phyloP scores from a whole-genome alignment of 2,329 filamentous ascomycete genomes.

The Diaporthe australafricana region DNA sequence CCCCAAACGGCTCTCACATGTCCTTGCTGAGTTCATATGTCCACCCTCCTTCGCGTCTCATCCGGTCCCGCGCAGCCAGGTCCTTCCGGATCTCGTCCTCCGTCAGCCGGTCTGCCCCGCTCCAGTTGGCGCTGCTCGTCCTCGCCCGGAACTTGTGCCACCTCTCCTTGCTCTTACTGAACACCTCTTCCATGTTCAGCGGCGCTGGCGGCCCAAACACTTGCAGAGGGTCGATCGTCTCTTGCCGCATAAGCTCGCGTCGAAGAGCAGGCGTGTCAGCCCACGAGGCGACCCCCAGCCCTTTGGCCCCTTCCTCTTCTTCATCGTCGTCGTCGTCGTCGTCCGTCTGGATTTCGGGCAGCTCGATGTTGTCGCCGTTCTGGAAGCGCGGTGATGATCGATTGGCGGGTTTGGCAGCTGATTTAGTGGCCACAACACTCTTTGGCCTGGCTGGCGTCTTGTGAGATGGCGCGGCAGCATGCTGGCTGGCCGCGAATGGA shows the following conservation, averaged over 20 bases:
- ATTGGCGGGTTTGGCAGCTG: slow-evolving; percentile 68
- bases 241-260: slow-evolving; percentile 81
- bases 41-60: slow-evolving; percentile 89
- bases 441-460: slow-evolving; percentile 76
- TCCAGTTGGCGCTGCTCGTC: slow-evolving; percentile 97
- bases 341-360: slow-evolving; percentile 96
- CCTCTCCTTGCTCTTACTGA: slow-evolving; percentile 87
- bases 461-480: slow-evolving; percentile 64
- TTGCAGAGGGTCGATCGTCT: slow-evolving; percentile 83
- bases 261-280: slow-evolving; percentile 88
- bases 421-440: slow-evolving; percentile 60
- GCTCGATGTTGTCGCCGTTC: slow-evolving; percentile 88
- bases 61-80: slow-evolving; percentile 79
- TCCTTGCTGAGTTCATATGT: slow-evolving; percentile 71
- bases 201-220: slow-evolving; percentile 92
- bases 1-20: slow-evolving; percentile 46
- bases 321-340: slow-evolving; percentile 87
- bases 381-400: slow-evolving; percentile 86
- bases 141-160: slow-evolving; percentile 89
- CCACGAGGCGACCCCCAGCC: slow-evolving; percentile 77
- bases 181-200: slow-evolving; percentile 96
- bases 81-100: slow-evolving; percentile 89
- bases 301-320: slow-evolving; percentile 65
- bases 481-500: slow-evolving; percentile 82
- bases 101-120: slow-evolving; percentile 82